These are phyloP conservation scores for Xanthoconium separans DNA, from an alignment of 1,284 basidiomycete genomes.

Conservation along the genomic window DNA sequence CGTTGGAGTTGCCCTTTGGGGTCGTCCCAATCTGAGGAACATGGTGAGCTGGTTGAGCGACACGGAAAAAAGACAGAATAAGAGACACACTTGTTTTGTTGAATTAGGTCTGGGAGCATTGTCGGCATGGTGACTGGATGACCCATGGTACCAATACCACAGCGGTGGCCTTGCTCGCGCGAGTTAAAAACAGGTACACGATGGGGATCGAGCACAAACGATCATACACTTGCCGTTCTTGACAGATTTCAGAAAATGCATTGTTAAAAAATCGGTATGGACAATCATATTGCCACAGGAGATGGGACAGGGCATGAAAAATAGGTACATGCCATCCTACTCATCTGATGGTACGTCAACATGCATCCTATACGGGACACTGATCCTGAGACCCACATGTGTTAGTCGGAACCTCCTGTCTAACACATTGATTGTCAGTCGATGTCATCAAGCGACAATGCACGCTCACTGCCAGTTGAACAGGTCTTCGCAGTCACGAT, in stretches of 20 bases:
- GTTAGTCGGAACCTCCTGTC: constrained; percentile 30
- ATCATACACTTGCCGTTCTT: background rate
- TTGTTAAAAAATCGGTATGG: background rate
- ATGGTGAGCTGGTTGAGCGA: background rate
- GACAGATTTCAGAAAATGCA: background rate
- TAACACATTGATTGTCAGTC: constrained; percentile 1
- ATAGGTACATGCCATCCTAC: constrained; percentile 5
- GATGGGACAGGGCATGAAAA: background rate
- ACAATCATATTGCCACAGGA: background rate
- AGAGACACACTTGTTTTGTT: constrained; percentile 2
- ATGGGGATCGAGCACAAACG: background rate
- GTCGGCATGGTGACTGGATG: background rate
- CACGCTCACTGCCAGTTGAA: constrained; percentile 30
- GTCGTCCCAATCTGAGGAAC: background rate
- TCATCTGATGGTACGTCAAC: background rate
- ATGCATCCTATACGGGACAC: no score
- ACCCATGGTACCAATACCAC: background rate
- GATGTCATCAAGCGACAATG: no score
- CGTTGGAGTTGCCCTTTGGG: background rate
- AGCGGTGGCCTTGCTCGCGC: background rate
- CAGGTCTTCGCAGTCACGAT: constrained; percentile 30
- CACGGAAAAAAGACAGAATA: background rate
- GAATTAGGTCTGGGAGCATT: background rate
- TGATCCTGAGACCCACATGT: background rate
- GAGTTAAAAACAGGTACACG: background rate